Conservation (phyloP, 2,329 filamentous ascomycete genomes). For the Xylariaceae sp. region DNA sequence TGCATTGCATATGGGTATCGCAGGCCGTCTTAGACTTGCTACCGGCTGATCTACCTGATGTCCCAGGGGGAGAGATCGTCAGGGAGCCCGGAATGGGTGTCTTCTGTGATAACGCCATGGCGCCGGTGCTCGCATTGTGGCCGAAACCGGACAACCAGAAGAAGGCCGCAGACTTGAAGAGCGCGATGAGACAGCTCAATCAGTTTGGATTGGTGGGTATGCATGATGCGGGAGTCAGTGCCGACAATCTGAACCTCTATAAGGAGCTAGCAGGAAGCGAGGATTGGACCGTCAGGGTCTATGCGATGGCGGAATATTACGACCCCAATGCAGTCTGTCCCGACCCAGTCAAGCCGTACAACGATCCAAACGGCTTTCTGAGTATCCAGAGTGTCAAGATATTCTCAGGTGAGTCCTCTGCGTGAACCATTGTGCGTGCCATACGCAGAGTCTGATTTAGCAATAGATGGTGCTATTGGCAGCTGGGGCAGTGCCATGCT, state of each 20-base stretch:
- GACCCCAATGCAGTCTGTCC: slow-evolving; percentile 61
- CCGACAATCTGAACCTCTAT: slow-evolving; percentile 50
- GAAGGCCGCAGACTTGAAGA: slow-evolving; percentile 50
- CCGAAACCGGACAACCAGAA: slow-evolving; percentile 50
- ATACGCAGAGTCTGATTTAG: slow-evolving; percentile 20
- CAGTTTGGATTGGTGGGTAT: slow-evolving; percentile 62
- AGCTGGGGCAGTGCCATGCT: slow-evolving; percentile 68
- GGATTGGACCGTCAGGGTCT: slow-evolving; percentile 58
- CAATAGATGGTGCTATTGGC: slow-evolving; percentile 61
- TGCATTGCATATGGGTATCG: slow-evolving; percentile 67
- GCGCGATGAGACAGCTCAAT: slow-evolving; percentile 59
- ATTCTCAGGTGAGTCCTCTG: slow-evolving; percentile 51
- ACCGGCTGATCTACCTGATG: slow-evolving; percentile 44
- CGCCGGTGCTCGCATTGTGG: slow-evolving; percentile 52
- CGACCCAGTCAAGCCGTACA: slow-evolving; percentile 41
- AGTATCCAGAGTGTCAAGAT: slow-evolving; percentile 61
- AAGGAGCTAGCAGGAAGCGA: slow-evolving; percentile 44
- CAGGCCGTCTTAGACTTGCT: slow-evolving; percentile 57
- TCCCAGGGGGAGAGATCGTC: slow-evolving; percentile 61
- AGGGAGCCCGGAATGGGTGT: slow-evolving; percentile 59
- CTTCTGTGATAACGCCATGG: slow-evolving; percentile 70
- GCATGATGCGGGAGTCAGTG: slow-evolving; percentile 61
- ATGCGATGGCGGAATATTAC: slow-evolving; percentile 63
- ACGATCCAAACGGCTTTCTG: slow-evolving; percentile 45
- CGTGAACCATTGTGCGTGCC: no score